phyloP scores from a whole-genome alignment of 106 monocot species.

The Phalaenopsis equestris region DNA sequence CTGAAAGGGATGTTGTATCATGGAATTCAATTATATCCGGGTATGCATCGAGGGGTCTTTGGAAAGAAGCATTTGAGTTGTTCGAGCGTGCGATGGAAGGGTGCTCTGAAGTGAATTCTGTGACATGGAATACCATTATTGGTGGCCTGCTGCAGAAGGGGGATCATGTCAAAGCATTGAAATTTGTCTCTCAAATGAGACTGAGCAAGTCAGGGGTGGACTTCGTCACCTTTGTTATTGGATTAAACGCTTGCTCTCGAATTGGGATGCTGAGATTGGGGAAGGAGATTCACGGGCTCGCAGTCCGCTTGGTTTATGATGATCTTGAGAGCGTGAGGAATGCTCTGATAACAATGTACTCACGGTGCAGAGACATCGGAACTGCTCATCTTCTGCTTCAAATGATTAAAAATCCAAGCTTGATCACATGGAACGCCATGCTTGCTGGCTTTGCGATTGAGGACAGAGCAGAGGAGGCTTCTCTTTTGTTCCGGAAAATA shows the following conservation, averaged over 20 bases:
- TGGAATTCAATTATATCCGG: slow-evolving; percentile 75
- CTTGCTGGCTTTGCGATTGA: slow-evolving; percentile 50
- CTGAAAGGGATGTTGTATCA: slow-evolving; percentile 55
- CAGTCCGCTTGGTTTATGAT: slow-evolving; percentile 22
- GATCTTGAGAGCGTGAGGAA: slow-evolving; percentile 43
- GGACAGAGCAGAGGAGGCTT: slow-evolving; percentile 44
- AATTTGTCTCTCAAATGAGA: slow-evolving; percentile 32
- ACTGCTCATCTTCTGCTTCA: slow-evolving; percentile 37
- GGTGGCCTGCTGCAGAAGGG: slow-evolving; percentile 28
- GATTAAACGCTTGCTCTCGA: slow-evolving; percentile 51
- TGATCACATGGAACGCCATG: slow-evolving; percentile 80
- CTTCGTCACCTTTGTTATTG: slow-evolving; percentile 49
- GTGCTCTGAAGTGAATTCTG: slow-evolving; percentile 15
- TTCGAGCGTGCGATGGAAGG: slow-evolving; percentile 23
- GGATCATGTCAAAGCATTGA: slow-evolving; percentile 21
- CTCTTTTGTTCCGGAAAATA: slow-evolving; percentile 42
- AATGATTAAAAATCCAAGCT: slow-evolving; percentile 14
- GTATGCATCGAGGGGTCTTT: slow-evolving; percentile 36
- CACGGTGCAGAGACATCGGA: slow-evolving; percentile 28
- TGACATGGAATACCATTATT: slow-evolving; percentile 43
- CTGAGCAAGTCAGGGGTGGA: slow-evolving; percentile 21
- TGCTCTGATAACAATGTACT: slow-evolving; percentile 84
- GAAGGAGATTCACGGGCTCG: slow-evolving; percentile 56
- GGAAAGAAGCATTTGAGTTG: slow-evolving; percentile 36
- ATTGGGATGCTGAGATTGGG: slow-evolving; percentile 28